Base-by-base conservation (phyloP, 805 yeast genomes). In the Suhomyces sp. region DNA sequence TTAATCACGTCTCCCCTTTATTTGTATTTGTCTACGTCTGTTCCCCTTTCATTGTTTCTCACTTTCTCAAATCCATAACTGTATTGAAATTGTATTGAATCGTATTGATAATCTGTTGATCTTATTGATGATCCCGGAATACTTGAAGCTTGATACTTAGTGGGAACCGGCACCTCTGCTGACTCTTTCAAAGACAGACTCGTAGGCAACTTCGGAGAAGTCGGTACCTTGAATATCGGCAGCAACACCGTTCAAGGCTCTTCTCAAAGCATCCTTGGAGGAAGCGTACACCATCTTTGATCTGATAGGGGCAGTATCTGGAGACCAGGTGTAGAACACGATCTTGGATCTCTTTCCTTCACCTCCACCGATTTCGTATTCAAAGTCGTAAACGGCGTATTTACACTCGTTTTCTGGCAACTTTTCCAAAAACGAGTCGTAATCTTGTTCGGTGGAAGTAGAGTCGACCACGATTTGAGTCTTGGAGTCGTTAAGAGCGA, bases 171-270 rank as follows among this genome's bases (percentile, higher is more conserved):
- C 85, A 58, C 86, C 90, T 66, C 81, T 82, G 62, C 88, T 78
- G 53, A 90, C 96, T 64, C 72, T 84, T 59, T 86, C 96, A 64
- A 90, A 77, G 41, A 93, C 93, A 48, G 90, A 75, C 62, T 91
- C 98, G 67, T 83, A 87, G 47, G 95, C 86, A 50, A 93, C 97
- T 76, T 93, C 98, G 44, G 95, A 82, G 70, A 81, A 90, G 68
- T 93, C 98, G 40, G 98, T 93, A 60, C 98, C 98, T 74, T 93
- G 98, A 58, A 93, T 76, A 60, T 93, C 98, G 51, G 95, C 66
- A 39, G 96, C 73, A 50, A 93, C 81, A 67, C 98, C 98, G 64
- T 86, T 91, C 60, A 93, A 76, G 38, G 98, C 91, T 71, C 96
- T 88, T 77, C 98, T 91, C 59, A 93, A 78, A 32, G 97, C 96